A percentile compares a stretch with the other conserved stretches of the same genome.
phyloP scores from a whole-genome alignment of 2,329 filamentous ascomycete genomes.

The Monilinia aucupariae region DNA sequence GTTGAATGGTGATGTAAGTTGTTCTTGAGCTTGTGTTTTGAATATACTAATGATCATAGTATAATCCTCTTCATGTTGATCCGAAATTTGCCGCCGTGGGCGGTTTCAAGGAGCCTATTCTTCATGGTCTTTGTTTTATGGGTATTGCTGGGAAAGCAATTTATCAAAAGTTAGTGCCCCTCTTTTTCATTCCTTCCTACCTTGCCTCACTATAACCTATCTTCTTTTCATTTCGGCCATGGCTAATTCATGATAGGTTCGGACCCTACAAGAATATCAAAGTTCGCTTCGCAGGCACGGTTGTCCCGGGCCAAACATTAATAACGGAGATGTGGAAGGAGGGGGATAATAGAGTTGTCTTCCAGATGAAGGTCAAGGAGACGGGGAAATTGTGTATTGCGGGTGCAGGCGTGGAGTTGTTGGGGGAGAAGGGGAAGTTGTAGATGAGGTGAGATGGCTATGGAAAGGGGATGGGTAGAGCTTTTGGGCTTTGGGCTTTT shows the following conservation, averaged over 20 bases:
- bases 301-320: slow-evolving; percentile 82
- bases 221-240: not conserved
- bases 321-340: slow-evolving; percentile 95
- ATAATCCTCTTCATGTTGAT: slow-evolving; percentile 80
- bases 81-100: slow-evolving; percentile 90
- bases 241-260: slow-evolving; percentile 31
- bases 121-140: slow-evolving; percentile 95
- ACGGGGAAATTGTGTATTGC: slow-evolving; percentile 85
- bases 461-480: not conserved
- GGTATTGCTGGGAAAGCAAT: slow-evolving; percentile 89
- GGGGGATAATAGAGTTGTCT: slow-evolving; percentile 67
- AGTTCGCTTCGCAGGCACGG: slow-evolving; percentile 81
- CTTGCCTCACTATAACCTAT: not conserved
- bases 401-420: slow-evolving; percentile 71
- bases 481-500: not conserved
- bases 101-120: slow-evolving; percentile 88
- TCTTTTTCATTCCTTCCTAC: not conserved
- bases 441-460: not conserved
- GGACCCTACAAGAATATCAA: slow-evolving; percentile 87
- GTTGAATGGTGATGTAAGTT: slow-evolving; percentile 82
- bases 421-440: slow-evolving; percentile 11
- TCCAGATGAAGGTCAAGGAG: slow-evolving; percentile 86
- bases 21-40: no score
- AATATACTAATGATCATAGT: not conserved
- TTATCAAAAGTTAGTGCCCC: slow-evolving; percentile 56